Base-by-base conservation (phyloP, 1,284 basidiomycete species). In the Sporisorium iseilematis-ciliati region DNA sequence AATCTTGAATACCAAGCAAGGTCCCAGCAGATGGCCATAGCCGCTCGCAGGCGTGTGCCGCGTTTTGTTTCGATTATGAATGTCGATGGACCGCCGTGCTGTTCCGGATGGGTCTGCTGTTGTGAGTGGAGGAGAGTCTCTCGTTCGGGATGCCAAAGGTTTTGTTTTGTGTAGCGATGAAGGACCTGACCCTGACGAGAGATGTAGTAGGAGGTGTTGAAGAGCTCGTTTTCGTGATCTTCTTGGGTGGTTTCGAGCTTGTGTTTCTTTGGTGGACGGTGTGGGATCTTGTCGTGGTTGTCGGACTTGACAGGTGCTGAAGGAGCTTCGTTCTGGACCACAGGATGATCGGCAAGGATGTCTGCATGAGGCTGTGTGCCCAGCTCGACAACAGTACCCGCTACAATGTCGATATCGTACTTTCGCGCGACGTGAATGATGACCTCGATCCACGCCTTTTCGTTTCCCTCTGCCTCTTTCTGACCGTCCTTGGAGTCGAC, bases 21-120 rank as follows among this genome's bases (percentile, higher is more conserved):
- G 42, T 84, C 83, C 83, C 83, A 84, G 54, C 83, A 84, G 62
- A 84, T 79, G 25, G 75, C 65, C 75, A 84, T 79, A 7, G 73
- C 73, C 0, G 78, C 81, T 4, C 75, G 66, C 10, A 84, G 41
- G 2, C 41, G 49, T 2, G 72, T 73, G 11, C 82, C 82, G 11
- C 81, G 73, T 46, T 67, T 65, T 21, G 83, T 84, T 29, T 76
- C 57, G 48, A 84, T 70, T n/a, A 66, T 53, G 48, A 84, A 84
- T 1, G 73, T 66, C 7, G 71, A 57, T 14, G 51, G 35, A 5
- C 63, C 57, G 5, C 72, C 51, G 41, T 80, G 73, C 14, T 74
- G 73, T 8, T 59, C 49, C 3, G 80, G 70, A 46, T 84, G 82
- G 31, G 77, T 77, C 18, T 66, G 62, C 4, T 63, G 52, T 31